Evolutionary conservation across 179 eudicot genomes (phyloP).

Genomic region (Vitellaria paradoxa): DNA sequence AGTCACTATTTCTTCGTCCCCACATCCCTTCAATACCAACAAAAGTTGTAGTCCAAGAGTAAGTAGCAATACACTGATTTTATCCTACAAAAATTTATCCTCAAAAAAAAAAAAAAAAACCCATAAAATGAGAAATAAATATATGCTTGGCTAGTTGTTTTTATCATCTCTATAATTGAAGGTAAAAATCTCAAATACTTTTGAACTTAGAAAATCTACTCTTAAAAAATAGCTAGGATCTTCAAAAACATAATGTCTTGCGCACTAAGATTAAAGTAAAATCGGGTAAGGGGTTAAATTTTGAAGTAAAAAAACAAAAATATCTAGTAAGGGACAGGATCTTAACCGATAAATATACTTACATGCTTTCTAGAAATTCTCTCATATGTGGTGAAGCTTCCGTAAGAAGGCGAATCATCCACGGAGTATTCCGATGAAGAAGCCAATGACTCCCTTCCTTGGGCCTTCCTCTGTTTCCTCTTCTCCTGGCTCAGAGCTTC

Average conservation of each 20-base stretch:
- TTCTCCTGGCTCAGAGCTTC: slow-evolving; percentile 60
- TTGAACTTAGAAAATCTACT: no score
- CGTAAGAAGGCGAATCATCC: slow-evolving; percentile 62
- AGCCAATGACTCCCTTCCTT: slow-evolving; percentile 80
- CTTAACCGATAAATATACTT: slow-evolving; percentile 23
- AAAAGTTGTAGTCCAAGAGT: slow-evolving; percentile 3
- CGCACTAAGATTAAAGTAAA: no score
- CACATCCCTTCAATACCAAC: slow-evolving; percentile 33
- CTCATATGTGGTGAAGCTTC: slow-evolving; percentile 95
- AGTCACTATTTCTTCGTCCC: slow-evolving; percentile 75
- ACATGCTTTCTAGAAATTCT: slow-evolving; percentile 62
- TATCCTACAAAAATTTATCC: neutral
- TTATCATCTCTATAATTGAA: no score
- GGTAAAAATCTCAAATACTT: no score
- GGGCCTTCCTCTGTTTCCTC: slow-evolving; percentile 39
- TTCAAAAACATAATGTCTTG: no score
- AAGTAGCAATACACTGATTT: neutral
- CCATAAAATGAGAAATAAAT: neutral
- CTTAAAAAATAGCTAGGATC: no score
- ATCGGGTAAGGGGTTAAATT: no score
- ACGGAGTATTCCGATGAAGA: slow-evolving; percentile 65
- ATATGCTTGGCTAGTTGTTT: no score
- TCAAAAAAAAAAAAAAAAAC: neutral
- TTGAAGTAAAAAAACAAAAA: no score
- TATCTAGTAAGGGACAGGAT: no score